Base-by-base conservation (phyloP, 1,284 basidiomycete species). In the Vanrija pseudolonga region DNA sequence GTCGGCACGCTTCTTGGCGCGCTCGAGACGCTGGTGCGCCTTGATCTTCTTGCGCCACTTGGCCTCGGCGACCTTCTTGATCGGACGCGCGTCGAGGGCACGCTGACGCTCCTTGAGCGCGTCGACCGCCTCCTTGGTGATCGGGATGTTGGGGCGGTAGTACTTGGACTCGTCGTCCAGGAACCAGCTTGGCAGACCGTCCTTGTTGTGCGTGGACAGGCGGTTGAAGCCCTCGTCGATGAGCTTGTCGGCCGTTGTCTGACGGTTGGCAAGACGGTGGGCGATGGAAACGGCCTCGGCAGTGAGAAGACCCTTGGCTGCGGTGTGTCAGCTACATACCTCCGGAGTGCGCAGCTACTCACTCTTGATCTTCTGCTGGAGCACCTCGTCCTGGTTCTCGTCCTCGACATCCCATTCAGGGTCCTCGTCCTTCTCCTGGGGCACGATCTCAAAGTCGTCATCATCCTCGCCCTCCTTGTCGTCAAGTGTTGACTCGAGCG, bases 41-140 rank as follows among this genome's bases (percentile, higher is more conserved):
- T 88, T 90, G 74, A 90, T 79, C 80, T 98, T 98, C 80, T 98
- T 98, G 59, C 96, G 83, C 37, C 91, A 93, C 77, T 98, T 98
- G 42, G 96, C 96, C 79, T 98, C 96, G 18, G 95, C 96, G 12
- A 99, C 83, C 81, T 99, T 99, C 80, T 98, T 98, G 79, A 99
- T 98, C 17, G 96, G 96, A 14, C 96, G 85, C 3, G 95, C 94
- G 71, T 99, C 93, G 45, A 99, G 81, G 6, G 92, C 91, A 22
- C 94, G 87, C 78, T 96, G 90, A 71, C 88, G 90, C 17, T 89
- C 91, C 36, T 90, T 85, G 37, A 99, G 81, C 4, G 86, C 87
- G 51, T 82, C 82, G 53, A 98, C 81, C 6, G 96, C 96, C 75
- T 98, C 96, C 76, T 97, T 98, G 1, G 95, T 98, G 60, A 98